Evolutionary conservation across 305 asterid genomes (phyloP), one percentile per base, ranked within the genome.

Genomic region (Rubia tinctorum): DNA sequence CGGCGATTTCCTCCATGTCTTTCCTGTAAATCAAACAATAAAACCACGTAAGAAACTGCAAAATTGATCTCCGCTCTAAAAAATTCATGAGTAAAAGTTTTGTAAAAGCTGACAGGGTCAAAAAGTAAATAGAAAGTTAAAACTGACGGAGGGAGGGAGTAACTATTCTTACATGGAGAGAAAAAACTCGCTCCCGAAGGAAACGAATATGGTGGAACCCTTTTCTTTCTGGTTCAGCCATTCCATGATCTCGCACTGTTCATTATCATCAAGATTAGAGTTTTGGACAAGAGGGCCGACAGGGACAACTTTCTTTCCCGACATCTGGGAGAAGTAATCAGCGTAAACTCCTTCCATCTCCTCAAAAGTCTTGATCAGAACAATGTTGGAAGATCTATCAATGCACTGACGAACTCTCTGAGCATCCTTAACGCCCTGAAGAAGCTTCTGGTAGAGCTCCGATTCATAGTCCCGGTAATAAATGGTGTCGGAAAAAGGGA

Each of bases 271-370:
- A 37, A 34, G 45, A 20, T 1, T 34, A n/a, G 69, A 23, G 17
- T 34, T 34, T 37, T 64, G 69, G 11, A 64, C 69, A 40, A 64
- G 42, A 64, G 40, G 69, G n/a, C 69, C 69, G 17, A 64, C 69
- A 3, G 69, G 45, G 13, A 64, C 69, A 7, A 64, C 47, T 64
- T 64, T 34, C 42, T 64, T 64, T 42, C 45, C 45, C 40, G 47
- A 14, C 42, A 64, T 15, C 12, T 13, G 23, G 69, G 69, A 64
- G 44, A 64, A 34, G 43, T 64, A 64, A 64, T 64, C 23, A 39
- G 17, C 18, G 42, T 64, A 64, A 6, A 5, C n/a, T 5, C 69
- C 69, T 15, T 64, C 69, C 40, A 64, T 64, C 69, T 64, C 69
- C 20, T 64, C 20, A 5, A 64, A 64, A 39, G 47, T 64, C 69